Conservation (phyloP, 129 eudicot genomes). For the Arctium minus region DNA sequence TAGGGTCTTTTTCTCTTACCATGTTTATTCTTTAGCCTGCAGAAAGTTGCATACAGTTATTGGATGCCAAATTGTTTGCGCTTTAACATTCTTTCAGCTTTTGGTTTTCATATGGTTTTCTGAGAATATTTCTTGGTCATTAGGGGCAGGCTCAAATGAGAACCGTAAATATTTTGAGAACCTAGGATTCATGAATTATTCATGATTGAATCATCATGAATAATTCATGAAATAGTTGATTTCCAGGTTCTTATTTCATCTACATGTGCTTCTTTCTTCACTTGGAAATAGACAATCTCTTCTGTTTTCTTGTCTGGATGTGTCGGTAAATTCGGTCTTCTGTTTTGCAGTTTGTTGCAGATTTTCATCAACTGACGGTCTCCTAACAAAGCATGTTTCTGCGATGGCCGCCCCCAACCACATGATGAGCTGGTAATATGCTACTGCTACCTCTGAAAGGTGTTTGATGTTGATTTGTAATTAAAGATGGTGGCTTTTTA, state of each 20-base stretch:
- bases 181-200: too few species aligned
- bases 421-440: conserved; percentile 14
- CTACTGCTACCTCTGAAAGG: neutral
- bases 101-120: neutral
- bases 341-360: conserved; percentile 14
- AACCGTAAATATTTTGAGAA: too few species aligned
- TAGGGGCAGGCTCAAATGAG: too few species aligned
- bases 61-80: neutral
- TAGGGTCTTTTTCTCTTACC: too few species aligned
- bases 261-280: neutral
- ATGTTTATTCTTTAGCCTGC: too few species aligned
- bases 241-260: neutral
- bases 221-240: neutral
- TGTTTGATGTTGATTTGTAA: conserved; percentile 20
- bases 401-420: conserved; percentile 7
- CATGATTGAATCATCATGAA: too few species aligned
- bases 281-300: neutral
- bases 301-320: neutral
- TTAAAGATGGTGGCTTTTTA: conserved; percentile 7
- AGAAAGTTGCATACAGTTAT: neutral
- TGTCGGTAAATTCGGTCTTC: neutral
- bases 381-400: conserved; percentile 23
- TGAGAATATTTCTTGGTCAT: neutral
- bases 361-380: conserved; percentile 16
- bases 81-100: neutral